Evolutionary conservation across 2,329 filamentous ascomycete genomes (phyloP), one percentile per base, ranked within the genome.

Genomic region (Myriangium duriaei): DNA sequence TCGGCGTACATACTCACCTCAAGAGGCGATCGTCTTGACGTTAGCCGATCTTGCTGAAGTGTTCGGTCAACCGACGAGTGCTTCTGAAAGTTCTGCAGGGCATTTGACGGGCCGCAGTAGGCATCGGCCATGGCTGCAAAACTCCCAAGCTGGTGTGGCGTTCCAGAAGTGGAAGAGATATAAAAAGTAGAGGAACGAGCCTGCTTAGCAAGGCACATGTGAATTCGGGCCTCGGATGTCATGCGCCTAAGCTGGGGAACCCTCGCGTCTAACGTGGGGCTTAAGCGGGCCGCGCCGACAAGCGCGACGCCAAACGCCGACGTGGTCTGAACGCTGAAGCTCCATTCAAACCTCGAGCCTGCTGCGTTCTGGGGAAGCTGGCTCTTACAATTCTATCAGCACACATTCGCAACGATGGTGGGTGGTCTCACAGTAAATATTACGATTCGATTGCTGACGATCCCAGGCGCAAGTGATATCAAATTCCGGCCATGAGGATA

Each of bases 401-500:
- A 37, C 30, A 32, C 21, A 17, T 37, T 43, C 34, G 37, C 34
- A 32, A 37, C 16, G 33, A 45, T 45, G 43, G 43, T 42, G 37
- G 12, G 40, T 28, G 11, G 13, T 14, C 29, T 30, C 15, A 30
- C 10, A 9, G 1, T 24, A 26, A 12, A 45, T 48, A 26, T 4
- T 16, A 46, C 26, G 16, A 24, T 9, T 16, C 29, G 24, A 30
- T 39, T 26, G 43, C 42, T 41, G 33, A 35, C 48, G 37, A 44
- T 10, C 35, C 7, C 56, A 80, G 77, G 72, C 80, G 42, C 81
- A 87, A 68, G 76, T 84, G 53, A 86, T 87, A 63, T 74, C 80
- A 48, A 86, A 84, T 62, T 81, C 80, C 45, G 81, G 81, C 57
- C 91, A 98, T 69, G 88, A 96, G 80, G 88, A 95, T 61, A 96